phyloP scores from a whole-genome alignment of 345 rosid genomes.

The Raphanus raphanistrum region DNA sequence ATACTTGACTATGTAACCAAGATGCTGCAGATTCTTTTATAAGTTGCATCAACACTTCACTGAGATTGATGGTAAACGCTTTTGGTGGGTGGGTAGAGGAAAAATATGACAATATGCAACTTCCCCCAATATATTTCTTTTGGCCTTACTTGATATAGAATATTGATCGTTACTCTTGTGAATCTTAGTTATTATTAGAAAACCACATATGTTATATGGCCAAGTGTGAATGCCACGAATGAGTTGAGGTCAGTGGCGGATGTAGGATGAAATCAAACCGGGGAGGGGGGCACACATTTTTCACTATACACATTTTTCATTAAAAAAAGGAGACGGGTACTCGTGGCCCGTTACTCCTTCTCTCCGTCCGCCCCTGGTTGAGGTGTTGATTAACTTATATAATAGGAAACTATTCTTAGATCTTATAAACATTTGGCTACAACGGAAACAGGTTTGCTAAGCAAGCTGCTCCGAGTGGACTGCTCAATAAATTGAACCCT shows the following conservation, averaged over 20 bases:
- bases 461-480: slow-evolving; percentile 83
- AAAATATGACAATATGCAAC: not conserved
- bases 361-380: no score
- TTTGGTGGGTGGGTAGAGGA: slow-evolving; percentile 15
- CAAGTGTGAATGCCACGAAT: not conserved
- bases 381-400: not conserved
- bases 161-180: not conserved
- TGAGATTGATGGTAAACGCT: slow-evolving; percentile 5
- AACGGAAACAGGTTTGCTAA: no score
- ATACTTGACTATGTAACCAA: slow-evolving; percentile 22
- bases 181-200: not conserved
- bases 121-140: not conserved
- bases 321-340: no score
- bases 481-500: slow-evolving; percentile 81
- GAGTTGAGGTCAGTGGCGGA: no score
- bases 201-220: not conserved
- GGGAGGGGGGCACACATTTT: no score
- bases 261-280: no score
- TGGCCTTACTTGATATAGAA: not conserved
- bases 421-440: no score
- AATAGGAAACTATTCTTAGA: not conserved
- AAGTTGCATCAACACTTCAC: slow-evolving; percentile 16
- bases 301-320: no score
- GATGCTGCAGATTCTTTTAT: slow-evolving; percentile 20
- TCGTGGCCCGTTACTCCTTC: no score